A percentile compares a stretch with the other conserved stretches of the same genome.
These are phyloP conservation scores for Rhynchospora tenuis DNA, from an alignment of 176 grass and related monocot species.

Conservation along the genomic window DNA sequence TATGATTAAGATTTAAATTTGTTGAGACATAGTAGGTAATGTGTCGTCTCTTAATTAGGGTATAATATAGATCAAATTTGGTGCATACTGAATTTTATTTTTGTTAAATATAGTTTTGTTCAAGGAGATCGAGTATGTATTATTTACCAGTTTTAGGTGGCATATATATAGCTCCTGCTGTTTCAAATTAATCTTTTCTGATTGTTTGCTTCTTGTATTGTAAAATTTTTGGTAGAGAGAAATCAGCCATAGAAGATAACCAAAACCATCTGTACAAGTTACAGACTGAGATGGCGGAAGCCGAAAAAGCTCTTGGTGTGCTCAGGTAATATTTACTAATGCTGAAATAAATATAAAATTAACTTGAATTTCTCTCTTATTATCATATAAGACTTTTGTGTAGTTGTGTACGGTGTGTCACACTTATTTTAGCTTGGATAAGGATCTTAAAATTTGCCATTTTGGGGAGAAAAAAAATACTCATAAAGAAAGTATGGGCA, in stretches of 20 bases:
- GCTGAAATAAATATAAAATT: background rate
- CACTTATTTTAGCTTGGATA: background rate
- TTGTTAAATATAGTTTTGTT: background rate
- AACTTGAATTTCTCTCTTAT: too few relatives aligned
- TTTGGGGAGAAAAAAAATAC: background rate
- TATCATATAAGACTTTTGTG: background rate
- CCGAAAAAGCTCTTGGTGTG: background rate
- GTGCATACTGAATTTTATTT: background rate
- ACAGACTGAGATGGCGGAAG: background rate
- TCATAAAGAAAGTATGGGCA: background rate
- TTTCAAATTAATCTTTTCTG: too few relatives aligned
- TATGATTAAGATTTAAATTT: background rate
- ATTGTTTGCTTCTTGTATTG: background rate
- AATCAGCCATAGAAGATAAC: background rate
- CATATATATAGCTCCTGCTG: too few relatives aligned
- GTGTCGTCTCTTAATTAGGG: background rate
- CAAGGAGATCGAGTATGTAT: background rate
- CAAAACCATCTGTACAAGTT: background rate
- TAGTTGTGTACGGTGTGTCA: background rate
- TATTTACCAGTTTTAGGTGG: background rate
- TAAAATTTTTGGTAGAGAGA: background rate
- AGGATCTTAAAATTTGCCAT: background rate
- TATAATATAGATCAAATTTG: background rate
- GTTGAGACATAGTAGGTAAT: background rate
- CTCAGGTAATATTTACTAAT: background rate